These are phyloP conservation scores for Cladosporium oxysporum DNA, from an alignment of 2,329 filamentous ascomycete species.

Conservation along the genomic window DNA sequence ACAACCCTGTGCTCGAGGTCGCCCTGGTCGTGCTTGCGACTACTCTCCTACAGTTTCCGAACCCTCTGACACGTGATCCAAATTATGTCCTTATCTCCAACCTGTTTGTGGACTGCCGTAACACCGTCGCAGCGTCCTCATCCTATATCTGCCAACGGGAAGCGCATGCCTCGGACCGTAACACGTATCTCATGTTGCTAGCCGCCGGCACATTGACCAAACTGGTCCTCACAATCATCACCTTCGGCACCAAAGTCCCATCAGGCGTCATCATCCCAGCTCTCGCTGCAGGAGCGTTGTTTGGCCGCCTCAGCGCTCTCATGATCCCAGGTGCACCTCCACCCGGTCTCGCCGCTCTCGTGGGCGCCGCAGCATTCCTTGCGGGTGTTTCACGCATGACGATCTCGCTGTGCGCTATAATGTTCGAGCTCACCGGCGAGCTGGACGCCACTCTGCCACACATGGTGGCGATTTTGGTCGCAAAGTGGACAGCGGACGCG, in stretches of 20 bases:
- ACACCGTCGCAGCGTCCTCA: constrained; percentile 35
- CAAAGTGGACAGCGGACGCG: constrained; percentile 60
- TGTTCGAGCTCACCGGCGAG: constrained; percentile 63
- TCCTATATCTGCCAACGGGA: constrained; percentile 57
- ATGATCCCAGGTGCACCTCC: constrained; percentile 46
- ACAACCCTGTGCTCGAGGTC: constrained; percentile 58
- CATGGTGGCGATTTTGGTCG: constrained; percentile 61
- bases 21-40: constrained; percentile 56
- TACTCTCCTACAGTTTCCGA: constrained; percentile 58
- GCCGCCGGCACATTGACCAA: constrained; percentile 57
- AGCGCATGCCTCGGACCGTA: constrained; percentile 37
- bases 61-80: constrained; percentile 56
- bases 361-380: constrained; percentile 60
- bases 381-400: constrained; percentile 62
- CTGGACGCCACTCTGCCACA: constrained; percentile 59
- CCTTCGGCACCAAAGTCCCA: constrained; percentile 62
- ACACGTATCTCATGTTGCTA: constrained; percentile 53
- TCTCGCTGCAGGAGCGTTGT: constrained; percentile 59
- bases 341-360: constrained; percentile 63
- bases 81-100: constrained; percentile 60
- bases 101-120: constrained; percentile 57
- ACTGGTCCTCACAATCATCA: constrained; percentile 58
- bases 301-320: constrained; percentile 57
- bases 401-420: constrained; percentile 59
- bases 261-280: constrained; percentile 63